phyloP scores from a whole-genome alignment of 345 rosid genomes.

The Gossypium turneri region DNA sequence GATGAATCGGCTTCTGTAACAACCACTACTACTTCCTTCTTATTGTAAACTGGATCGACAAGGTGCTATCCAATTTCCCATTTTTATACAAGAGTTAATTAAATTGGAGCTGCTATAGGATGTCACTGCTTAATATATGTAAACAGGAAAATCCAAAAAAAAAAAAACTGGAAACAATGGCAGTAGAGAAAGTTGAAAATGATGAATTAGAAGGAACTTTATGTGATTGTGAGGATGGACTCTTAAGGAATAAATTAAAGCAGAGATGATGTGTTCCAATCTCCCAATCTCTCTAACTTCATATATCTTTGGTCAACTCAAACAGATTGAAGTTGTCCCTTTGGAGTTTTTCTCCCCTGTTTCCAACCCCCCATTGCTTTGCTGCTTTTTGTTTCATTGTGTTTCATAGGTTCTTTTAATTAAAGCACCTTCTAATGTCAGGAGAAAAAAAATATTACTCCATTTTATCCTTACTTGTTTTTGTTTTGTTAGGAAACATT shows the following conservation, averaged over 20 bases:
- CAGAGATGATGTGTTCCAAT: slow-evolving; percentile 15
- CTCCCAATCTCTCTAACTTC: slow-evolving; percentile 9
- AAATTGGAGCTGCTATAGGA: not conserved
- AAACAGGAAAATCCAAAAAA: not conserved
- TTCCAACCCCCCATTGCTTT: not conserved
- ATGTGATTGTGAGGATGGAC: slow-evolving; percentile 28
- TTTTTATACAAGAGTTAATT: not conserved
- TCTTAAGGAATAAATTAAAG: slow-evolving; percentile 34
- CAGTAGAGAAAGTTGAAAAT: slow-evolving; percentile 6
- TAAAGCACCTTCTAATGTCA: no score
- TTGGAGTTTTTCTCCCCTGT: not conserved
- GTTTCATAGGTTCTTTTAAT: slow-evolving; percentile 16
- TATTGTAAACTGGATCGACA: no score
- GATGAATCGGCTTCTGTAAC: no score
- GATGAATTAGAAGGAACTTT: slow-evolving; percentile 28
- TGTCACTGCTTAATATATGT: not conserved
- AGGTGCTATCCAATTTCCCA: no score
- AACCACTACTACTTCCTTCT: no score
- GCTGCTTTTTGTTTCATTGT: not conserved
- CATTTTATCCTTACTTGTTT: not conserved
- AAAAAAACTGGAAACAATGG: not conserved
- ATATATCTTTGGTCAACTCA: slow-evolving; percentile 7
- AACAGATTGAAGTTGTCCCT: slow-evolving; percentile 18
- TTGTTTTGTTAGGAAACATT: not conserved
- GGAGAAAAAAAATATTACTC: not conserved